Percentiles rank a stretch among this genome's conserved stretches.
These are phyloP conservation scores for Epichloe uncinata DNA, from an alignment of 2,329 filamentous ascomycete genomes.

Conservation along the genomic window DNA sequence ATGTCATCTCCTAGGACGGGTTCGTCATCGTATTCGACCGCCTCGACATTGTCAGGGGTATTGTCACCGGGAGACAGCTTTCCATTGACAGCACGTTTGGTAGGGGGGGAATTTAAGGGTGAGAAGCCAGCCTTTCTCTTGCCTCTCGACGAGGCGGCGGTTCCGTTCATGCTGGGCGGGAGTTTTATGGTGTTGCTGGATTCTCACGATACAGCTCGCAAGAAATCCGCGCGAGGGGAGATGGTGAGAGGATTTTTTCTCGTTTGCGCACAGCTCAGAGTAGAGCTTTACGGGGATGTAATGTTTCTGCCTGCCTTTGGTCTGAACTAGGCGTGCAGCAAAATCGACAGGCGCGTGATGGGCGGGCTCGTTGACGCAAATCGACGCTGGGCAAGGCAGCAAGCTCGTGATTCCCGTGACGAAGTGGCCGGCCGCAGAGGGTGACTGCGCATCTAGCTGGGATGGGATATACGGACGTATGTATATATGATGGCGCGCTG, in stretches of 20 bases:
- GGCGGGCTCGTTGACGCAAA: neutral
- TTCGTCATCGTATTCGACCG: conserved; percentile 25
- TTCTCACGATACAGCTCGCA: conserved; percentile 2
- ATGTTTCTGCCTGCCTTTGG: neutral
- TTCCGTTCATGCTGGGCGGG: conserved; percentile 28
- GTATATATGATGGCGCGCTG: neutral
- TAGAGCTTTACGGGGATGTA: neutral
- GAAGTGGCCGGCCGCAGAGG: conserved; percentile 9
- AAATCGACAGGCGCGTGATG: no score
- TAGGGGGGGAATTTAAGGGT: conserved; percentile 22
- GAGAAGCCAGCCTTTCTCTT: conserved; percentile 40
- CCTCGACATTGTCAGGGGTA: conserved; percentile 27
- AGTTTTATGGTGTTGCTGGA: neutral
- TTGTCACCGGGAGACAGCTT: conserved; percentile 36
- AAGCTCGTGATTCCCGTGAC: conserved; percentile 6
- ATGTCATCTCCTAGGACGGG: conserved; percentile 29
- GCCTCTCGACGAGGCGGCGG: conserved; percentile 26
- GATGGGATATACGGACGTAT: neutral
- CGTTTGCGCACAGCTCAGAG: neutral
- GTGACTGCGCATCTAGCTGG: conserved; percentile 15
- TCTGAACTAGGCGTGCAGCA: no score
- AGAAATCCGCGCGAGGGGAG: conserved; percentile 4
- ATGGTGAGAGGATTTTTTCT: neutral
- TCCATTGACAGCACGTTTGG: conserved; percentile 29
- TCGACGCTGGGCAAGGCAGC: conserved; percentile 1